These are phyloP conservation scores for Pseudogymnoascus sp. DNA, from an alignment of 2,329 filamentous ascomycete species.

Conservation along the genomic window DNA sequence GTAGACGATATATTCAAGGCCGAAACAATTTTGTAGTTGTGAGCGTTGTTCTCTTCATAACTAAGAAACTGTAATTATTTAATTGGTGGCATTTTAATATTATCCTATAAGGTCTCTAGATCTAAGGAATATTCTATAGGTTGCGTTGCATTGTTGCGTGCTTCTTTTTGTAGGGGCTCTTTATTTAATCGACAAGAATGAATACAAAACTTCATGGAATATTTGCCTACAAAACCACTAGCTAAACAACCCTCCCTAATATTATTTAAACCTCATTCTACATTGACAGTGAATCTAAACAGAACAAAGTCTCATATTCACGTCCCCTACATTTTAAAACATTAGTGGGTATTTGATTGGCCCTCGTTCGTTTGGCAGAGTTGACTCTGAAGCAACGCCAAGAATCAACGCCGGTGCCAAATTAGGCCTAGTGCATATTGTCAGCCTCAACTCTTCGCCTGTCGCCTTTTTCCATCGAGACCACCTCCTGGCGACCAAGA, in stretches of 20 bases:
- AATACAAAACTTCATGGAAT: not conserved
- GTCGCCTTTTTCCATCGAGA: slow-evolving; percentile 9
- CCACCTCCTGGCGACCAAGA: slow-evolving; percentile 12
- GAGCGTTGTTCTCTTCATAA: not conserved
- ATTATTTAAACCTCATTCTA: not conserved
- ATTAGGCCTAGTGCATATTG: slow-evolving; percentile 32
- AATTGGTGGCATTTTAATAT: not conserved
- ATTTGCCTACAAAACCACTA: not conserved
- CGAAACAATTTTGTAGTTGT: not conserved
- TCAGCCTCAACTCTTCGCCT: slow-evolving; percentile 23
- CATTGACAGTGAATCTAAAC: not conserved
- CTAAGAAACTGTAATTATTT: not conserved
- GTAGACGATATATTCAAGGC: not conserved
- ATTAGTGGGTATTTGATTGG: slow-evolving; percentile 2
- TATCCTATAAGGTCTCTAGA: not conserved
- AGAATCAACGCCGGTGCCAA: slow-evolving; percentile 16
- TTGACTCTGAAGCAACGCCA: slow-evolving; percentile 4
- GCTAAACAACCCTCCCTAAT: not conserved
- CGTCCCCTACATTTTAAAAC: not conserved
- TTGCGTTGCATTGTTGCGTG: not conserved
- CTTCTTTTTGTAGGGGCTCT: not conserved
- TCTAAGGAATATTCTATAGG: not conserved
- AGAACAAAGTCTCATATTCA: not conserved
- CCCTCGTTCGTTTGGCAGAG: not conserved
- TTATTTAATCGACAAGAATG: not conserved